Conservation (phyloP, 2,329 filamentous ascomycete species). For the Fusarium tricinctum region DNA sequence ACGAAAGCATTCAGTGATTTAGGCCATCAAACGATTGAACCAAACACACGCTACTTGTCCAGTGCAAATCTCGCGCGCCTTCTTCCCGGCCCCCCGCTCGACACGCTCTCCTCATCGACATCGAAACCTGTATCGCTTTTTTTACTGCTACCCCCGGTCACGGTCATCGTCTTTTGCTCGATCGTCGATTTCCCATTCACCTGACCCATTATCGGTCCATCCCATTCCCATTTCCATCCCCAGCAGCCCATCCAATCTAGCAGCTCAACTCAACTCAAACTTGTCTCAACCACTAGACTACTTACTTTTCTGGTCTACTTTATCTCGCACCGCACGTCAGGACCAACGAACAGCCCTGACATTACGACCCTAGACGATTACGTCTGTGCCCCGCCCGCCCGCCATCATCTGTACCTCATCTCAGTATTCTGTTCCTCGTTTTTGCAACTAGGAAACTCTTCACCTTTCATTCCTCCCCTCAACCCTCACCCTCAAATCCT, state of each 20-base stretch:
- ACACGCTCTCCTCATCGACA: slow-evolving; percentile 33
- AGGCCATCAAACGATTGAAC: not conserved
- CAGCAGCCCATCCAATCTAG: slow-evolving; percentile 36
- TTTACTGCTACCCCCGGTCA: slow-evolving; percentile 36
- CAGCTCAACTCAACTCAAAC: slow-evolving; percentile 2
- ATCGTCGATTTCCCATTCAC: slow-evolving; percentile 46
- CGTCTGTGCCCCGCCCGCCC: slow-evolving; percentile 36
- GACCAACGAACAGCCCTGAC: slow-evolving; percentile 25
- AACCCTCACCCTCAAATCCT: slow-evolving; percentile 17
- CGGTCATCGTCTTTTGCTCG: slow-evolving; percentile 38
- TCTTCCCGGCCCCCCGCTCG: slow-evolving; percentile 33
- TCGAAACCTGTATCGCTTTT: slow-evolving; percentile 39
- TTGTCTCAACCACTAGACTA: slow-evolving; percentile 17
- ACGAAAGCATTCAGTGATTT: slow-evolving; percentile 15
- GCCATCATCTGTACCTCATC: slow-evolving; percentile 27
- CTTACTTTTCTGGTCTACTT: slow-evolving; percentile 28
- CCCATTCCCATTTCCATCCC: slow-evolving; percentile 42
- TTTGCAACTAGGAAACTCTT: slow-evolving; percentile 29
- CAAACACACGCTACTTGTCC: slow-evolving; percentile 10
- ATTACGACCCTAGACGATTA: slow-evolving; percentile 34
- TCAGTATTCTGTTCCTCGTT: slow-evolving; percentile 34
- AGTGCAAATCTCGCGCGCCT: slow-evolving; percentile 22
- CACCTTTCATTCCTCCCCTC: slow-evolving; percentile 13
- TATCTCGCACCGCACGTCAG: slow-evolving; percentile 35
- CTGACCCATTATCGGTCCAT: slow-evolving; percentile 47